Evolutionary conservation across 1,139 yeast genomes (phyloP), one percentile per base, ranked within the genome.

Genomic region (Blastobotrys elegans): DNA sequence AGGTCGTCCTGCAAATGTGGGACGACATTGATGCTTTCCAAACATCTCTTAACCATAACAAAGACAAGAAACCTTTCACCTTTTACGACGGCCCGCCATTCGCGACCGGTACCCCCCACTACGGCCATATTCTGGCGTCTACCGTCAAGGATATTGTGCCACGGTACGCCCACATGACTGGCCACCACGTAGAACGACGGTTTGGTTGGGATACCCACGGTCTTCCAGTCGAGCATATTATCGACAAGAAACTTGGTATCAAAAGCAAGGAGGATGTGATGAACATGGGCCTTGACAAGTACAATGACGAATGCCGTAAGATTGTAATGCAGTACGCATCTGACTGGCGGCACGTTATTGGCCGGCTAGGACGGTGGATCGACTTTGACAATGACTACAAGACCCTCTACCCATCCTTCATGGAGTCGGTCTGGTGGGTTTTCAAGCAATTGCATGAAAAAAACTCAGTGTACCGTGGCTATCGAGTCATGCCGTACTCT

Each of bases 131-230:
- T 63, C 75, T 94, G 67, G 94, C 97, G 2, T 90, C 97, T 35
- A 92, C 98, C 50, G 87, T 89, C 60, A 92, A 90, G 75, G 99
- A 92, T 72, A 87, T 92, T 57, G 90, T 92, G 51, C 98, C 98
- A 49, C 81, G 99, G 66, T 92, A 89, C 65, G 97, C 98, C 49
- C 86, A 95, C 56, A 92, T 92, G 97, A 90, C 86, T 58, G 98
- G 98, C 16, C 84, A 80, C 69, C 87, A 85, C 60, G 98, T 92
- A 41, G 96, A 87, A 70, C 86, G 99, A 72, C 80, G 97, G 63
- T 92, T 94, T 57, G 99, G 99, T 53, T 92, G 99, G 99, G 99
- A 92, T 70, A 92, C 98, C 48, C 99, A 92, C 67, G 99, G 99
- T 49, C 80, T 92, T 58, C 99, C 99, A 44, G 90, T 92, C 50